Conservation (phyloP, 2,329 filamentous ascomycete genomes). For the Neocucurbitaria cava region DNA sequence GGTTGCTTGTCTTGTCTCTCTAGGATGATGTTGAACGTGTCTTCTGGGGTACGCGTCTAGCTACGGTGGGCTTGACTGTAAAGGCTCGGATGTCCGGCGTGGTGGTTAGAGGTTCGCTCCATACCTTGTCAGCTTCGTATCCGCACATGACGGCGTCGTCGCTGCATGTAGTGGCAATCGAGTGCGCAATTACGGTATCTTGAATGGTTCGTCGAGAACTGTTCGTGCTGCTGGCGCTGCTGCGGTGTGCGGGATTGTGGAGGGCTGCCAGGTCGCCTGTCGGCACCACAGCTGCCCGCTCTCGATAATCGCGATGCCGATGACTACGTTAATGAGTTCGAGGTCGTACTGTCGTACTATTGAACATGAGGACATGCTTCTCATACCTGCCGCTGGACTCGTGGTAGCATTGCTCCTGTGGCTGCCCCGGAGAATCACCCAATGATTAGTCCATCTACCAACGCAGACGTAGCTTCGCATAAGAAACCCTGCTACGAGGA, state of each 20-base stretch:
- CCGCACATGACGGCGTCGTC: not conserved
- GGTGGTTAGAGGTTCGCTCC: not conserved
- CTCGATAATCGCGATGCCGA: not conserved
- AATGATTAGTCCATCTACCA: not conserved
- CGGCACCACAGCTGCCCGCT: not conserved
- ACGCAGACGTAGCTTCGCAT: not conserved
- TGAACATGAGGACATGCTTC: not conserved
- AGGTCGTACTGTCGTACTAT: not conserved
- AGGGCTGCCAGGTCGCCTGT: not conserved
- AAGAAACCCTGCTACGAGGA: not conserved
- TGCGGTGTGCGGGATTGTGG: not conserved
- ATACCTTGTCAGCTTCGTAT: not conserved
- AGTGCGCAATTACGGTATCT: not conserved
- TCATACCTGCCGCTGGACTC: not conserved
- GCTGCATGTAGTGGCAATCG: not conserved
- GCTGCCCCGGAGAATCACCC: not conserved
- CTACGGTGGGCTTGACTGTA: not conserved
- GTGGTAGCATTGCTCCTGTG: not conserved
- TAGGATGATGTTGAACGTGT: not conserved
- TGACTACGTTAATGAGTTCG: not conserved
- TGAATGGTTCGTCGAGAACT: not conserved
- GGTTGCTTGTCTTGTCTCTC: not conserved
- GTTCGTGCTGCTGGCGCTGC: not conserved
- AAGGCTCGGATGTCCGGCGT: not conserved
- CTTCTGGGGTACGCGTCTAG: not conserved